Conservation (phyloP, 139 green algal species). For the Chloropicon primus region DNA sequence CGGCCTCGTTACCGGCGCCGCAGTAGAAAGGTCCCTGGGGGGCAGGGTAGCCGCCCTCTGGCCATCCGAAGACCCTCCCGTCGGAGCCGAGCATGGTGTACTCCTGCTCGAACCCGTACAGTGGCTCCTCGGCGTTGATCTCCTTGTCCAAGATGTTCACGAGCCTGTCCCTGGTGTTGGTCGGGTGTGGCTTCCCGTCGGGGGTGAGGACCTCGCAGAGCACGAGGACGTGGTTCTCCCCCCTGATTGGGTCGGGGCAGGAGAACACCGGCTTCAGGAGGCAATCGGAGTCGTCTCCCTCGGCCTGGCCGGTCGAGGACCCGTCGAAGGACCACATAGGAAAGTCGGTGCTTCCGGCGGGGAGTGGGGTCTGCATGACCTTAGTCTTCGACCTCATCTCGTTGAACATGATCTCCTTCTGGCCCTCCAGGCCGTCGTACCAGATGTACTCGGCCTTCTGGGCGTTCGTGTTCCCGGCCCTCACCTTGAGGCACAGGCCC, state of each 20-base stretch:
- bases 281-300: slow-evolving; percentile 83
- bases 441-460: slow-evolving; percentile 47
- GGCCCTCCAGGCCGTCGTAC: slow-evolving; percentile 50
- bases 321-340: slow-evolving; percentile 74
- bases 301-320: slow-evolving; percentile 63
- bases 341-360: slow-evolving; percentile 51
- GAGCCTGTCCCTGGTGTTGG: slow-evolving; percentile 73
- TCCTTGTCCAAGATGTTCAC: slow-evolving; percentile 48
- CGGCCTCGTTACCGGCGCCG: slow-evolving; percentile 57
- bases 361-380: slow-evolving; percentile 55
- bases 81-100: slow-evolving; percentile 57
- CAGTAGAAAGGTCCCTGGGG: slow-evolving; percentile 86
- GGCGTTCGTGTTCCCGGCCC: background rate
- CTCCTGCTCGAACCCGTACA: slow-evolving; percentile 85
- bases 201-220: slow-evolving; percentile 68
- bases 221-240: slow-evolving; percentile 71
- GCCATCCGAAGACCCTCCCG: slow-evolving; percentile 57
- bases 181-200: slow-evolving; percentile 54
- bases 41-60: slow-evolving; percentile 63
- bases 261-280: slow-evolving; percentile 72
- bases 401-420: slow-evolving; percentile 76
- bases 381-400: slow-evolving; percentile 90
- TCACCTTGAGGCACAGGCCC: background rate
- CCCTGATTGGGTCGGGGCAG: slow-evolving; percentile 76
- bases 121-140: slow-evolving; percentile 37